Base-by-base conservation (phyloP, 179 eudicot genomes). In the Silene vulgaris region DNA sequence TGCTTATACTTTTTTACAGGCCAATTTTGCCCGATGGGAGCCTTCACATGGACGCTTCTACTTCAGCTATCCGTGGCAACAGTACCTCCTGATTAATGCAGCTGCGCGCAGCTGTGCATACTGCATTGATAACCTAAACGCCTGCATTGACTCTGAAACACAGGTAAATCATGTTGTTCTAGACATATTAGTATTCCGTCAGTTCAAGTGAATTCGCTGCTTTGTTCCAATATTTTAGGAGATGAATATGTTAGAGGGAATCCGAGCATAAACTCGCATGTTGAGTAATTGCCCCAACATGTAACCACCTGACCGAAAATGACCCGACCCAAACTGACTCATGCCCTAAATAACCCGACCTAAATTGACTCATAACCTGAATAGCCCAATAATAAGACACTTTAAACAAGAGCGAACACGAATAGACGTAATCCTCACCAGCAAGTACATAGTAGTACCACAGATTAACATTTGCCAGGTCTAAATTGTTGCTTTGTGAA, bases 1-100 rank as follows among this genome's bases (percentile, higher is more conserved):
- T 9, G 40, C 7, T 19, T 61, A 45, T 75, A 17, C 60, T 28
- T 14, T 69, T 30, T 17, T 29, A 65, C 87, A 91, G 95, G 98
- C 87, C 0, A 91, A 87, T 77, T 84, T 88, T 64, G 97, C 98
- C 5, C 81, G 90, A 82, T 93, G 98, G 98, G 98, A 93, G 79
- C 97, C 97, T 4, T 80, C 91, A 14, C 97, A 91, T 59, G 90
- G 98, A 21, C 35, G 70, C 32, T 93, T 93, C 87, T 79, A 77
- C 73, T 91, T 91, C 37, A 60, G 87, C 9, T 89, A 93, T 80
- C 98, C 98, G 79, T 90, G 97, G 98, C 82, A 87, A 54, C 89
- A 86, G 73, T 93, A 93, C 84, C 88, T 88, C n/a, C 81, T 86
- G 82, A 79, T 91, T 37, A 89, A 87, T 2, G 89, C 89, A 7